Base-by-base conservation (phyloP, 129 eudicot species). In the Gnaphalium uliginosum region DNA sequence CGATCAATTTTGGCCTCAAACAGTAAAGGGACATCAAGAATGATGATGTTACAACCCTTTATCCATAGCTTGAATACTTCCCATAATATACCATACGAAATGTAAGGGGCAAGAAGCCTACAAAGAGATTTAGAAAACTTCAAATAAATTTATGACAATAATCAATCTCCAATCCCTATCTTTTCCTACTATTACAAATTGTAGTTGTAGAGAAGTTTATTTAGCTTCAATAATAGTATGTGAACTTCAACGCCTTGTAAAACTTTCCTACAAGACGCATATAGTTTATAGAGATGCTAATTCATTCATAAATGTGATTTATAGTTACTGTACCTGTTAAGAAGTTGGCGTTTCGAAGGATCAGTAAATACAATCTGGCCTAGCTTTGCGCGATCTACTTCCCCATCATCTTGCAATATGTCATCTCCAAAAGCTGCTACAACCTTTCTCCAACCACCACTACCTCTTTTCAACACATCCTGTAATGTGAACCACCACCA, bases 91-190 rank as follows among this genome's bases (percentile, higher is more conserved):
- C 97, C 96, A 6, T 81, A 66, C 27, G 94, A 89, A 64, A 95
- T 95, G 85, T 89, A 91, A 65, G 99, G 94, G 68, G 97, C 94
- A 73, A 95, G 89, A 71, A 95, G 81, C 96, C 96, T 95, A 86
- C 77, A 83, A 69, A 57, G 19, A 19, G 10, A 69, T 35, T 24
- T 5, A 73, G 10, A 48, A 62, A 73, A 68, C n/a, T 60, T 60
- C 46, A 58, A 29, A 71, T 37, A 67, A 25, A 70, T 3, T 4
- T 43, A 43, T 5, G 13, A 11, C 51, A 13, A 13, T 60, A 13
- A 43, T 24, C 51, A 43, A 43, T 43, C 13, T 13, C 18, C 18
- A 43, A 11, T 43, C 51, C 51, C 17, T 43, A 43, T 43, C 5
- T 43, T 43, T 43, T 43, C 18, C 51, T 11, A 43, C n/a, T n/a